phyloP scores from a whole-genome alignment of 2,329 filamentous ascomycete genomes.

The Hypoxylon sp. region DNA sequence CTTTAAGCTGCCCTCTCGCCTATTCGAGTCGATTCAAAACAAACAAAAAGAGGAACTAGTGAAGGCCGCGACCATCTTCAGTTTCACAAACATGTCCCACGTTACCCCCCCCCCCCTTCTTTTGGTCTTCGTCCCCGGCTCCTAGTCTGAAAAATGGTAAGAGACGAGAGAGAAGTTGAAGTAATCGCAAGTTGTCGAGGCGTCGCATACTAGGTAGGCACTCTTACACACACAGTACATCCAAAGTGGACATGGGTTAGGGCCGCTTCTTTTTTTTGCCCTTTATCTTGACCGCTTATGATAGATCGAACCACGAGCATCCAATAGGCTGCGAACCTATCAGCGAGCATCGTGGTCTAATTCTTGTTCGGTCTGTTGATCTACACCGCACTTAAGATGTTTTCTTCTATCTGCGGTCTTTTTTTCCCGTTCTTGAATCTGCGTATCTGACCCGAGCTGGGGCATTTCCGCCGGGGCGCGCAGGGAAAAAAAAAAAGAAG shows the following conservation, averaged over 20 bases:
- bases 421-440: slow-evolving; percentile 25
- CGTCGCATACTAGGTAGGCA: slow-evolving; percentile 13
- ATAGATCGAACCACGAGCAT: slow-evolving; percentile 31
- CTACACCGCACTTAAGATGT: slow-evolving; percentile 42
- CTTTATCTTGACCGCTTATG: slow-evolving; percentile 44
- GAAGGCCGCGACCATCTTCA: slow-evolving; percentile 30
- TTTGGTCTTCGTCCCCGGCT: slow-evolving; percentile 3
- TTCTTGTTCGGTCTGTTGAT: slow-evolving; percentile 38
- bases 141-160: slow-evolving; percentile 12
- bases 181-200: slow-evolving; percentile 22
- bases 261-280: slow-evolving; percentile 6
- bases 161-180: no score
- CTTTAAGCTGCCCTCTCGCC: slow-evolving; percentile 31
- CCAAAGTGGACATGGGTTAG: slow-evolving; percentile 11
- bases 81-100: slow-evolving; percentile 30
- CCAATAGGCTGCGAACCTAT: slow-evolving; percentile 39
- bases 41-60: slow-evolving; percentile 33
- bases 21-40: slow-evolving; percentile 38
- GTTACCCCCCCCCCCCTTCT: no score
- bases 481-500: slow-evolving; percentile 10
- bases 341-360: slow-evolving; percentile 31
- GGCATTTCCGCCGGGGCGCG: slow-evolving; percentile 25
- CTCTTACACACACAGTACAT: slow-evolving; percentile 2
- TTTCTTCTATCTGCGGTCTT: slow-evolving; percentile 30
- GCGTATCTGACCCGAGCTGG: slow-evolving; percentile 1